Evolutionary conservation across 805 yeast genomes (phyloP).

Genomic region (Sugiyamaella marilandica): DNA sequence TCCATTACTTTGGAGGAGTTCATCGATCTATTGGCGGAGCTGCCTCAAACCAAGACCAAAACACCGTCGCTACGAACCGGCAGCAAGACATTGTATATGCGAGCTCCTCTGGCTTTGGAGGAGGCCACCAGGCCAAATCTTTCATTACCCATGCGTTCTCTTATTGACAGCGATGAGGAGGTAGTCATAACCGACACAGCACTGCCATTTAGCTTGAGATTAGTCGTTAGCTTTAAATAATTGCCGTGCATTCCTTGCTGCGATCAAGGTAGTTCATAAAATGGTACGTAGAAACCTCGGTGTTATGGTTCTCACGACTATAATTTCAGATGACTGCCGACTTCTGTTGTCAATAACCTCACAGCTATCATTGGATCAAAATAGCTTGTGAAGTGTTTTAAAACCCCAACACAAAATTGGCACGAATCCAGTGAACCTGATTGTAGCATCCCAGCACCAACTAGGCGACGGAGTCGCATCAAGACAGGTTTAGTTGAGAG

Average conservation of each 20-base stretch:
- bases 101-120: conserved; percentile 45
- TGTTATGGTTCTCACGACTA: background rate
- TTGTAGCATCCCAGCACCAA: too few relatives aligned
- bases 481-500: too few relatives aligned
- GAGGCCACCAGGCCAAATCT: conserved; percentile 45
- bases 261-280: background rate
- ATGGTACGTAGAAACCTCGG: background rate
- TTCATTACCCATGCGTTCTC: conserved; percentile 29
- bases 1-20: conserved; percentile 39
- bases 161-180: conserved; percentile 45
- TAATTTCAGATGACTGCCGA: too few relatives aligned
- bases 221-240: conserved; percentile 20
- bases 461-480: too few relatives aligned
- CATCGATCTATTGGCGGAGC: conserved; percentile 37
- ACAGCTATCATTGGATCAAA: too few relatives aligned
- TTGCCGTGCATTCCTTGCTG: too few relatives aligned
- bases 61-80: conserved; percentile 46
- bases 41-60: conserved; percentile 31
- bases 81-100: conserved; percentile 40
- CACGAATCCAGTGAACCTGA: too few relatives aligned
- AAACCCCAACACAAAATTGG: too few relatives aligned
- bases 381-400: too few relatives aligned
- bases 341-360: too few relatives aligned
- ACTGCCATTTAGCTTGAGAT: conserved; percentile 41
- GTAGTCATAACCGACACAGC: conserved; percentile 49